These are phyloP conservation scores for Claviceps pusilla DNA, from an alignment of 2,329 filamentous ascomycete species.

Conservation along the genomic window DNA sequence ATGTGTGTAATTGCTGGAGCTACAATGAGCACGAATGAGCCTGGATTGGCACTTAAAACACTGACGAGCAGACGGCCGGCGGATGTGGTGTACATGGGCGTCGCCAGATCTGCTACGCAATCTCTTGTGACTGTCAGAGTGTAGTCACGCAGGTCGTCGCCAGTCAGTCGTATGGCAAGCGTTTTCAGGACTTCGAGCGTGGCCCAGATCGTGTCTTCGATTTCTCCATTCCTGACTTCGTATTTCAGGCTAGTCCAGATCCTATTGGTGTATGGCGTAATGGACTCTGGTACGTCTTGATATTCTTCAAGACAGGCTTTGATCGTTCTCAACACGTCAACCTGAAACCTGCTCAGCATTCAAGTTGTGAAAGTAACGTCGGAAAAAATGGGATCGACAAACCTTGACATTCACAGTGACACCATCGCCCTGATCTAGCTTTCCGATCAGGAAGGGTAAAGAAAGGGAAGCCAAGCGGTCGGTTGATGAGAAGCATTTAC, in stretches of 20 bases:
- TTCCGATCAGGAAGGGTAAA: conserved; percentile 40
- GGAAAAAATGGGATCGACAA: not conserved
- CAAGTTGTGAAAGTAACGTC: not conserved
- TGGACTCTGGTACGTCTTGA: conserved; percentile 27
- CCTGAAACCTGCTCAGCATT: conserved; percentile 15
- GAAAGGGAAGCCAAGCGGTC: conserved; percentile 28
- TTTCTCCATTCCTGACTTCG: conserved; percentile 46
- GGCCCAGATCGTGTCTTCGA: conserved; percentile 40
- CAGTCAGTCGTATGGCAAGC: conserved; percentile 30
- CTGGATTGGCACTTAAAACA: conserved; percentile 31
- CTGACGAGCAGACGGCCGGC: conserved; percentile 38
- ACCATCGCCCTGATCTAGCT: conserved; percentile 43
- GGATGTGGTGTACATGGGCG: conserved; percentile 34
- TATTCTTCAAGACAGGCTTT: conserved; percentile 38
- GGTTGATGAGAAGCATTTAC: conserved; percentile 38
- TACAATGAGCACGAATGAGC: conserved; percentile 33
- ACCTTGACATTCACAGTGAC: conserved; percentile 45
- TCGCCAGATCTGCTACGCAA: conserved; percentile 37
- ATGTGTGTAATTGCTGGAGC: conserved; percentile 33
- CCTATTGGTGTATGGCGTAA: conserved; percentile 33
- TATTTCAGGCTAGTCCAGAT: conserved; percentile 49
- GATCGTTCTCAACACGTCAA: conserved; percentile 42
- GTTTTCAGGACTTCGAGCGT: conserved; percentile 39
- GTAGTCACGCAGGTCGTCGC: conserved; percentile 30
- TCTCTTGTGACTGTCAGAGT: conserved; percentile 35